Evolutionary conservation across 2,329 filamentous ascomycete genomes (phyloP).

Genomic region (Colletotrichum gigasporum): DNA sequence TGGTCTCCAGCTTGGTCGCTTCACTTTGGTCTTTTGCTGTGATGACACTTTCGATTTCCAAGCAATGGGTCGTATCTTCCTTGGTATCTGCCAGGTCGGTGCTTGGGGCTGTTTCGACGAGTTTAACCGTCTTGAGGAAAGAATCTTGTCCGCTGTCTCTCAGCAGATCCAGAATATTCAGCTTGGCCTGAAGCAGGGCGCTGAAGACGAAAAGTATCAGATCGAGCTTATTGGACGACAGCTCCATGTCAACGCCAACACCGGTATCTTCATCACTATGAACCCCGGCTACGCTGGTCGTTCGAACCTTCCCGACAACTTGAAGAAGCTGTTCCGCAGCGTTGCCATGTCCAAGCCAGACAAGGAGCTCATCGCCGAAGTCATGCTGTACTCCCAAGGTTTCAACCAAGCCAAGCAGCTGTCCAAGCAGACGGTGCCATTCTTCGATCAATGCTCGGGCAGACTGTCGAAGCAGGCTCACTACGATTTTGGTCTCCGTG

Average conservation of each 20-base stretch:
- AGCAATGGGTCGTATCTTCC: constrained; percentile 98
- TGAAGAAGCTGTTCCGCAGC: constrained; percentile 99
- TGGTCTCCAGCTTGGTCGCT: constrained; percentile 94
- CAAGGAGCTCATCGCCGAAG: constrained; percentile 98
- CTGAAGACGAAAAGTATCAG: constrained; percentile 82
- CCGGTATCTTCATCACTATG: constrained; percentile 99
- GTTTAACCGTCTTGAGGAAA: constrained; percentile 98
- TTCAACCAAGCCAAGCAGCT: constrained; percentile 96
- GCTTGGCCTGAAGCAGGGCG: constrained; percentile 87
- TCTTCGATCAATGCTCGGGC: constrained; percentile 90
- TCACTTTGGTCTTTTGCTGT: constrained; percentile 98
- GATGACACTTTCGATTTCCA: constrained; percentile 99
- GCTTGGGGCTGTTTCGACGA: constrained; percentile 99
- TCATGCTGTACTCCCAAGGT: constrained; percentile 99
- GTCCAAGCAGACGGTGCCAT: constrained; percentile 95
- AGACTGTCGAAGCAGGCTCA: constrained; percentile 95
- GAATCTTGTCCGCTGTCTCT: constrained; percentile 96
- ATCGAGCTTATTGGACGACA: constrained; percentile 96
- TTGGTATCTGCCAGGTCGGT: constrained; percentile 98
- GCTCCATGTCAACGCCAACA: constrained; percentile 88
- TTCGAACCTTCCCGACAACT: constrained; percentile 96
- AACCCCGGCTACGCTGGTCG: constrained; percentile 98
- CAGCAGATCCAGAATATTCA: constrained; percentile 99
- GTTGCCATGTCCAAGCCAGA: constrained; percentile 99
- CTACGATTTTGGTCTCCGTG: constrained; percentile 98